Evolutionary conservation across 352 stramenopile species (phyloP).

Genomic region (Globisporangium sylvaticum): DNA sequence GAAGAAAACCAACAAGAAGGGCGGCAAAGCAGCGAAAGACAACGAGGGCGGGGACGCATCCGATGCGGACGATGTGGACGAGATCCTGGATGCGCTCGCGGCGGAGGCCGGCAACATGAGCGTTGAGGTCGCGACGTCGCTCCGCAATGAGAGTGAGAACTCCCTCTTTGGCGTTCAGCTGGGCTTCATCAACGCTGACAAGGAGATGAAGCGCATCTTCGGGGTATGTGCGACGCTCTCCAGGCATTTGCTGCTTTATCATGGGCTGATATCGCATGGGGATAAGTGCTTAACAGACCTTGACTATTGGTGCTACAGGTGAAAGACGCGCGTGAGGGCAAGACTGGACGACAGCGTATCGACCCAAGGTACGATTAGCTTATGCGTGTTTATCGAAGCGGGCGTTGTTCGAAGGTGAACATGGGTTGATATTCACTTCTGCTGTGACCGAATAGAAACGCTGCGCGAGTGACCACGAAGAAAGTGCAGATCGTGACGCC

Average conservation of each 20-base stretch:
- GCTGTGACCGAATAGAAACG: conserved; percentile 30
- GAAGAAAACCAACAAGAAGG: conserved; percentile 43
- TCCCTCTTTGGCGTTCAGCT: conserved; percentile 65
- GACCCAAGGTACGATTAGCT: conserved; percentile 40
- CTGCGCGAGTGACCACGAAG: conserved; percentile 56
- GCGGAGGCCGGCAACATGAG: conserved; percentile 37
- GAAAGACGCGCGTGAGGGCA: conserved; percentile 46
- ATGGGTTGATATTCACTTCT: background rate
- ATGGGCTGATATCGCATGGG: background rate
- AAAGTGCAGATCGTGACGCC: conserved; percentile 75
- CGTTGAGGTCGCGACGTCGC: conserved; percentile 28
- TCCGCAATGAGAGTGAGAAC: conserved; percentile 43
- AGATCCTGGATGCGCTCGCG: conserved; percentile 60
- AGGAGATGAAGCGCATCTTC: conserved; percentile 89
- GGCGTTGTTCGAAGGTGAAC: background rate
- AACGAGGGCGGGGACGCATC: conserved; percentile 24
- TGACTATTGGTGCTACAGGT: conserved; percentile 31
- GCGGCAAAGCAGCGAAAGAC: conserved; percentile 13
- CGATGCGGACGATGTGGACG: conserved; percentile 52
- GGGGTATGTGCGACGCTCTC: conserved; percentile 31
- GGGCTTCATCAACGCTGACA: conserved; percentile 78
- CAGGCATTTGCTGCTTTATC: background rate
- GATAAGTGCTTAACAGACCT: background rate
- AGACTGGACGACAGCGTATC: conserved; percentile 39
- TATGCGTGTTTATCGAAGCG: background rate